Evolutionary conservation across 257 asterid species (phyloP).

Genomic region (Haberlea rhodopensis): DNA sequence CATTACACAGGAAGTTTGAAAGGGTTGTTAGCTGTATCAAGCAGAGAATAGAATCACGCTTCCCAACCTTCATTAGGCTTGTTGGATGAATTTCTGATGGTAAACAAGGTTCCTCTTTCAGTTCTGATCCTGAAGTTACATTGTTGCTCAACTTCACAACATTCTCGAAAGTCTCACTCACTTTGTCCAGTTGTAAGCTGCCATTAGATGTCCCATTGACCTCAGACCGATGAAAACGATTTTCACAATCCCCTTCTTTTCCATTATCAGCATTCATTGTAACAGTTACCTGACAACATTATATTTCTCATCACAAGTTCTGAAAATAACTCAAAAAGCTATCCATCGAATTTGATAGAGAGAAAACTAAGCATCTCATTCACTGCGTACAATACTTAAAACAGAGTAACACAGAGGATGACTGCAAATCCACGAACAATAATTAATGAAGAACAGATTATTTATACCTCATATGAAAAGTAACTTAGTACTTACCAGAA

Average conservation of each 20-base stretch:
- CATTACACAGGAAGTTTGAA: conserved; percentile 12
- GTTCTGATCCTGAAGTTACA: conserved; percentile 14
- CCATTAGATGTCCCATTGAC: conserved; percentile 32
- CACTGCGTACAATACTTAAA: conserved; percentile 7
- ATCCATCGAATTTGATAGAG: neutral
- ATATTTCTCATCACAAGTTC: conserved; percentile 12
- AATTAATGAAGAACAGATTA: conserved; percentile 4
- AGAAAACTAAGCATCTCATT: neutral
- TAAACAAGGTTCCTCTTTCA: conserved; percentile 26
- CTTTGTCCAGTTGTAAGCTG: conserved; percentile 29
- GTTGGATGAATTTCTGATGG: conserved; percentile 36
- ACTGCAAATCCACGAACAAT: conserved; percentile 11
- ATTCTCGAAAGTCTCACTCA: conserved; percentile 33
- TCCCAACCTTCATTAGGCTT: conserved; percentile 34
- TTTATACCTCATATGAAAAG: neutral
- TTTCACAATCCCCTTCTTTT: conserved; percentile 30
- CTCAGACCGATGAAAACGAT: conserved; percentile 28
- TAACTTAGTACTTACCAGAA: neutral
- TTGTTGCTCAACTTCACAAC: conserved; percentile 31
- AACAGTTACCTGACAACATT: conserved; percentile 28
- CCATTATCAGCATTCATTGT: conserved; percentile 42
- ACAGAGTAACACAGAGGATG: neutral
- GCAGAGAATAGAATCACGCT: neutral
- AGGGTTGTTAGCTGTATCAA: neutral
- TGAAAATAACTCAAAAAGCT: conserved; percentile 19